These are phyloP conservation scores for Daldinia bambusicola DNA, from an alignment of 495 filamentous ascomycete genomes.

Conservation along the genomic window DNA sequence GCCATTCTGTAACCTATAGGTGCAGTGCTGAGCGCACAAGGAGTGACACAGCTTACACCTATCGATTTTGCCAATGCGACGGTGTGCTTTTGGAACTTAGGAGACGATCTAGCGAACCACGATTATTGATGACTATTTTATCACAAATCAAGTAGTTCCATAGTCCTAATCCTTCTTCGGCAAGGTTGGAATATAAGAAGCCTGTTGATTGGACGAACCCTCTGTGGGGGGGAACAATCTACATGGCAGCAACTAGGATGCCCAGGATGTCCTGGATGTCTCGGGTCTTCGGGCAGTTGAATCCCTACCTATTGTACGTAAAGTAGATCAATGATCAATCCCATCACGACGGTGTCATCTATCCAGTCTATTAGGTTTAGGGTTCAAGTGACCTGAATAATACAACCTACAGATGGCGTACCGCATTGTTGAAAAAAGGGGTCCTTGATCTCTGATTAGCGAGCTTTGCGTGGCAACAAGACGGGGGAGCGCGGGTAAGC, in stretches of 20 bases:
- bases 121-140: constrained; percentile 41
- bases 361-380: constrained; percentile 16
- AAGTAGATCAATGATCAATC: constrained; percentile 34
- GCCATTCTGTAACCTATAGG: not conserved
- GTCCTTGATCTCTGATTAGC: constrained; percentile 16
- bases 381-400: constrained; percentile 18
- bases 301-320: constrained; percentile 27
- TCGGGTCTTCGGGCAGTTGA: constrained; percentile 41
- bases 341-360: constrained; percentile 13
- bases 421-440: constrained; percentile 20
- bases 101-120: constrained; percentile 16
- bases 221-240: constrained; percentile 30
- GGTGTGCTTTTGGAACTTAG: constrained; percentile 18
- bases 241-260: constrained; percentile 23
- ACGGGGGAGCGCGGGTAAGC: constrained; percentile 34
- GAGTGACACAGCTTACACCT: constrained; percentile 6
- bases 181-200: constrained; percentile 22
- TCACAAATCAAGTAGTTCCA: constrained; percentile 39
- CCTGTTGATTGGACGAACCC: constrained; percentile 25
- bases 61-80: constrained; percentile 15
- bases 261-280: constrained; percentile 22
- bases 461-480: constrained; percentile 26
- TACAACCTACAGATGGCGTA: constrained; percentile 11
- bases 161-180: constrained; percentile 35
- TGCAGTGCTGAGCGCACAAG: not conserved